These are phyloP conservation scores for Ustulina deusta DNA, from an alignment of 2,329 filamentous ascomycete genomes.

Conservation along the genomic window DNA sequence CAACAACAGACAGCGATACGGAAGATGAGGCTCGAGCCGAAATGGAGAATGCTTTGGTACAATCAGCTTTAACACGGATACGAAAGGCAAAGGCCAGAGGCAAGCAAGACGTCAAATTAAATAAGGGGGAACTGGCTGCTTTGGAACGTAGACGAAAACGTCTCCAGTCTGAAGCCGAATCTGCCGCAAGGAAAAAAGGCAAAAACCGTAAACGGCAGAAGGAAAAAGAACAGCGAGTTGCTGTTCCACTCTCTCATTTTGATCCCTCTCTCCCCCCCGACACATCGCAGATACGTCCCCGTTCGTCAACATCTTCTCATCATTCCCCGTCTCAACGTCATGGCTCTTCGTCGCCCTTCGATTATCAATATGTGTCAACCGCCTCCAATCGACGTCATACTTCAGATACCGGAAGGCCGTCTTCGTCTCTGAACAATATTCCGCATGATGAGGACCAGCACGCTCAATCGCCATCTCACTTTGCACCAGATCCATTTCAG, in stretches of 20 bases:
- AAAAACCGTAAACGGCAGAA: slow-evolving; percentile 56
- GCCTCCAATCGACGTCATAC: slow-evolving; percentile 55
- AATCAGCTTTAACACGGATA: slow-evolving; percentile 83
- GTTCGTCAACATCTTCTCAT: slow-evolving; percentile 58
- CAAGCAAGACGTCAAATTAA: slow-evolving; percentile 82
- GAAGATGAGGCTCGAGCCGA: slow-evolving; percentile 68
- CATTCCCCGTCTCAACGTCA: slow-evolving; percentile 40
- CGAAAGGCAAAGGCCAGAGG: slow-evolving; percentile 80
- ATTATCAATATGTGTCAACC: slow-evolving; percentile 59
- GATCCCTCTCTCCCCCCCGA: slow-evolving; percentile 57
- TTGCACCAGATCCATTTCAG: slow-evolving; percentile 61
- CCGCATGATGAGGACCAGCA: slow-evolving; percentile 52
- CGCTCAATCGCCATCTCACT: slow-evolving; percentile 49
- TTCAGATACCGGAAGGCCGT: slow-evolving; percentile 58
- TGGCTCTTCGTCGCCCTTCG: slow-evolving; percentile 56
- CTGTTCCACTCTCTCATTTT: slow-evolving; percentile 66
- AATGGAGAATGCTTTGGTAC: slow-evolving; percentile 79
- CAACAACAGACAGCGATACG: slow-evolving; percentile 61
- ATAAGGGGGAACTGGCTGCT: slow-evolving; percentile 82
- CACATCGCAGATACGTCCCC: slow-evolving; percentile 56
- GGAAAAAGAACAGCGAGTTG: slow-evolving; percentile 61
- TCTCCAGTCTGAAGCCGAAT: slow-evolving; percentile 62
- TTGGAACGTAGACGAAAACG: slow-evolving; percentile 76
- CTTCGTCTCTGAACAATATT: slow-evolving; percentile 50
- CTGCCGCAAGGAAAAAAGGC: slow-evolving; percentile 56